Evolutionary conservation across 768 basidiomycete genomes (phyloP), one percentile per base, ranked within the genome.

Genomic region (Boletus barrowsii): DNA sequence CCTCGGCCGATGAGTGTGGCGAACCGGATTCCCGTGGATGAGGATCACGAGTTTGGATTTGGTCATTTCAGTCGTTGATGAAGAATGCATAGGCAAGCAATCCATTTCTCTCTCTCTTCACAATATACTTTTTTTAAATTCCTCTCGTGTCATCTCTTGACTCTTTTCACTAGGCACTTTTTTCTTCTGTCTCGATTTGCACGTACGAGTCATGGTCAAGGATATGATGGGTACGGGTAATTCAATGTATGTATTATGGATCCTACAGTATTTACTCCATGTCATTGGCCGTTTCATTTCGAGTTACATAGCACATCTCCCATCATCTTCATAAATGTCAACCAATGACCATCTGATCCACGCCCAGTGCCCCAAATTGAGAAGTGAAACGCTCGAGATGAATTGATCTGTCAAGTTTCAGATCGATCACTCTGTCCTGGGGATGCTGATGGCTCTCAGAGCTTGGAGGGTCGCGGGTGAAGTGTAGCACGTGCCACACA

Each of bases 21-120:
- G 47, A 55, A 44, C 15, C 65, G 66, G 18, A 37, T 68, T 42
- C 65, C 63, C 0, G 42, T 64, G 9, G 57, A 66, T 0, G 65
- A 67, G 32, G 64, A 65, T 7, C 29, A 29, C 29, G 35, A 41
- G 10, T 7, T 39, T 22, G 35, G 52, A 47, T 58, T 61, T 54
- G 56, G 58, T 9, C 3, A 37, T 14, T 51, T 44, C 0, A 22
- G 56, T 5, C 24, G 47, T 13, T 42, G 48, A 11, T 35, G 11
- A 35, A 11, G 13, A 35, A 14, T 35, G 13, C 26, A 29, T 13
- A 22, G 42, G 29, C 40, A 37, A 37, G 35, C n/a, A 30, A 24
- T n/a, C 7, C 14, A 6, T 18, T 4, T 37, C 2, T 46, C 18
- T 37, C 15, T 24, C 13, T 13, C 3, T 18, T 42, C 29, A 46